phyloP scores from a whole-genome alignment of 345 rosid species.

The Mallotus nudiflorus region DNA sequence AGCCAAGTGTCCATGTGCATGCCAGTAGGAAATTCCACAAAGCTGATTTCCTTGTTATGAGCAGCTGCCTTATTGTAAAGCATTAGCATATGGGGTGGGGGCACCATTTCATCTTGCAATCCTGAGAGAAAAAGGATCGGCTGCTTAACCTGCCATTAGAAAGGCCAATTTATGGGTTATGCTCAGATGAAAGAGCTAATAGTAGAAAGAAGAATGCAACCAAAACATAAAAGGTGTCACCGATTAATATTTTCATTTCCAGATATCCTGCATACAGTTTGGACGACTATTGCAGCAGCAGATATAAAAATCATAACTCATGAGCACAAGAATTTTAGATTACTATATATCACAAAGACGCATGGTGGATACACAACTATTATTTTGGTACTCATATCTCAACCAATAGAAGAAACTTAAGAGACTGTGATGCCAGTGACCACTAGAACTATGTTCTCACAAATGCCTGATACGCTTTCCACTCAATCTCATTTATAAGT shows the following conservation, averaged over 20 bases:
- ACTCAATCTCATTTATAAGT: constrained; percentile 12
- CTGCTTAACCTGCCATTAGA: constrained; percentile 65
- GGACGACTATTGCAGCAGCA: neutral
- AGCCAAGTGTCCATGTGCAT: constrained; percentile 99
- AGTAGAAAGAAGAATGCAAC: neutral
- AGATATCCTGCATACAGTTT: neutral
- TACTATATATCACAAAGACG: neutral
- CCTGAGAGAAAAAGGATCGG: constrained; percentile 97
- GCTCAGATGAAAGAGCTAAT: neutral
- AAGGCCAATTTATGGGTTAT: constrained; percentile 14
- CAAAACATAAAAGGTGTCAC: neutral
- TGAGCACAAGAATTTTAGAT: neutral
- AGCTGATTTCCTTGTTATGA: constrained; percentile 62
- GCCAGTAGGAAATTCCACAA: constrained; percentile 87
- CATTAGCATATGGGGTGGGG: constrained; percentile 88
- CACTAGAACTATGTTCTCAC: too few species aligned
- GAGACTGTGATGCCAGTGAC: neutral
- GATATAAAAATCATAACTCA: neutral
- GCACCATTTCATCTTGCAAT: constrained; percentile 98
- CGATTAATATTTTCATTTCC: neutral
- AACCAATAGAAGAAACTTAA: neutral
- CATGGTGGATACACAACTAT: neutral
- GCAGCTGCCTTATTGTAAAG: constrained; percentile 89
- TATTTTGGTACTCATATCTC: neutral
- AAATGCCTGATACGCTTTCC: neutral